Evolutionary conservation across 2,329 filamentous ascomycete species (phyloP).

Genomic region (Beauveria bassiana): DNA sequence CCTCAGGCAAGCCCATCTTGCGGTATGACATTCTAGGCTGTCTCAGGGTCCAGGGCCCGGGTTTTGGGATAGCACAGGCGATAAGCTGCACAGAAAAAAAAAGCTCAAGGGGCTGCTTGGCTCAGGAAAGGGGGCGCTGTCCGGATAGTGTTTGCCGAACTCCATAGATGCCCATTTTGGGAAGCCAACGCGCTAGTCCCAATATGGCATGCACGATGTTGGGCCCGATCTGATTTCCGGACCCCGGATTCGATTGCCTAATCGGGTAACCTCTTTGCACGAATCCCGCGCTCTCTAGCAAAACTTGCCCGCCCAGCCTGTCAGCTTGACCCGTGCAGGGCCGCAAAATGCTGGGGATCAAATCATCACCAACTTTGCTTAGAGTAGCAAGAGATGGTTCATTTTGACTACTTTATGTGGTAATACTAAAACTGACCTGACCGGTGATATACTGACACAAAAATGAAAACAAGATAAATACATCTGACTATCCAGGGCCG

Average conservation of each 20-base stretch:
- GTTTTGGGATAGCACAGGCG: background rate
- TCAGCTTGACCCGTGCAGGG: constrained; percentile 5
- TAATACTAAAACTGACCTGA: background rate
- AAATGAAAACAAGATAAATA: constrained; percentile 6
- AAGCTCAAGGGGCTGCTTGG: background rate
- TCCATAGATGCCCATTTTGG: background rate
- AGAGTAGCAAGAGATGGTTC: constrained; percentile 9
- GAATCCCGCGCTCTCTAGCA: background rate
- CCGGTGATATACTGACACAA: background rate
- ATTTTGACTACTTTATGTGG: background rate
- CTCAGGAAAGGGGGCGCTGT: background rate
- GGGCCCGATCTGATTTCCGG: background rate
- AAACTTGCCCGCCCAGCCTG: background rate
- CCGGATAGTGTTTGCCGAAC: constrained; percentile 6
- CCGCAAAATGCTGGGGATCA: constrained; percentile 4
- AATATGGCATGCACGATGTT: background rate
- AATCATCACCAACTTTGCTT: background rate
- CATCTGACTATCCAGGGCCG: background rate
- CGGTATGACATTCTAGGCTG: background rate
- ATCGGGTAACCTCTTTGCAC: constrained; percentile 2
- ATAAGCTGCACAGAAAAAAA: background rate
- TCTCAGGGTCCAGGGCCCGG: constrained; percentile 4
- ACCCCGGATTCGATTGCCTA: constrained; percentile 6
- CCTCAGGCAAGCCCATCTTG: background rate
- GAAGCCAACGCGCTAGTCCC: background rate